Evolutionary conservation across 768 basidiomycete species (phyloP), one percentile per base, ranked within the genome.

Genomic region (Suillus variegatus): DNA sequence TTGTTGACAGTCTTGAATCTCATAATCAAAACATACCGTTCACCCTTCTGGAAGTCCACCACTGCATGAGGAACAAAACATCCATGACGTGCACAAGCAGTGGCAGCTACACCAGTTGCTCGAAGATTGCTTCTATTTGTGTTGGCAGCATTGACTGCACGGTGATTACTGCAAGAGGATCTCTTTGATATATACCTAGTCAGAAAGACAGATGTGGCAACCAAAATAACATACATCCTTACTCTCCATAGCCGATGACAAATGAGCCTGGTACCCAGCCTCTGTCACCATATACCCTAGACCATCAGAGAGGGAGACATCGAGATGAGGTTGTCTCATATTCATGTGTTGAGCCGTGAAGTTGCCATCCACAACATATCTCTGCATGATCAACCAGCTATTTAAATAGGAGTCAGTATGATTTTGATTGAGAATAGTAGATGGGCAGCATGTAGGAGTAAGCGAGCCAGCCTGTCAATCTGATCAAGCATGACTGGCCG

Each of bases 81-180:
- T 0, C 75, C 77, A 69, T 79, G 76, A 1, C 70, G 51, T 12
- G 71, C 72, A 65, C 76, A 77, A 8, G 74, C 73, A 64, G 66
- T 64, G 14, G 72, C 74, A 6, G 70, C 74, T 14, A 75, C 66
- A 14, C 77, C 76, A 20, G 75, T 73, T 10, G 66, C 66, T 60
- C 71, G 69, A 6, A 73, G 64, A 22, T 74, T 67, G 14, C 64
- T 66, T 10, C 65, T 22, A 3, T 57, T 65, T 4, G 62, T 55
- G 22, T 66, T 62, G 25, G 67, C 62, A 20, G 66, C 52, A 62
- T 72, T 72, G 8, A 72, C 65, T 1, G 69, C 74, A 35, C 60
- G 54, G 44, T 71, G 64, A 38, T 68, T 67, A 41, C 63, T 67
- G 46, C 68, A 71, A 22, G 12, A 25, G 3, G 62, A 62, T 58